Conservation (phyloP, 2,329 filamentous ascomycete species). For the Tolypocladium ophioglossoides region DNA sequence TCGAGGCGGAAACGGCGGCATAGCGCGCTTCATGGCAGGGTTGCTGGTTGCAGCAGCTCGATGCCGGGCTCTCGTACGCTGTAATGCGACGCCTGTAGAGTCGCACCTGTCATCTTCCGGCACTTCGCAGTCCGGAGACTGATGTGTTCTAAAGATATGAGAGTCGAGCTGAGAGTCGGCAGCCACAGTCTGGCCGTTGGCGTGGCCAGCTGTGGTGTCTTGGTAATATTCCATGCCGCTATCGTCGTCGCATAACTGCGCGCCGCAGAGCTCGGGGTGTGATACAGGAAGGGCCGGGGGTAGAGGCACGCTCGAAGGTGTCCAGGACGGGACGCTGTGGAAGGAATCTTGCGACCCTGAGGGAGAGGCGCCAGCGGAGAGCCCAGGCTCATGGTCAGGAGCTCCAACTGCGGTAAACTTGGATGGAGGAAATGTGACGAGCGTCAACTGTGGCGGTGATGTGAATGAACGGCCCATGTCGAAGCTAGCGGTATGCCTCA, state of each 20-base stretch:
- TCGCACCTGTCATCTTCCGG: background rate
- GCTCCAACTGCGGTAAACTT: background rate
- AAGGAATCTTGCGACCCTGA: conserved; percentile 35
- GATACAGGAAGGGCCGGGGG: conserved; percentile 26
- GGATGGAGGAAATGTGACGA: background rate
- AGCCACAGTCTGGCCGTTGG: background rate
- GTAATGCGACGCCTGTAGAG: background rate
- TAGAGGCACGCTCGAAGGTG: conserved; percentile 26
- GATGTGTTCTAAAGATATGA: background rate
- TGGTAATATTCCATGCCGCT: background rate
- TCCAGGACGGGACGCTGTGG: conserved; percentile 42
- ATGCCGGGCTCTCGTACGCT: background rate
- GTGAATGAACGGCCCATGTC: background rate
- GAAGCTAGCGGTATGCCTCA: background rate
- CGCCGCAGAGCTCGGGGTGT: background rate
- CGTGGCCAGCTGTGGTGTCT: background rate
- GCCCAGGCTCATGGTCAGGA: background rate
- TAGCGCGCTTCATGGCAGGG: background rate
- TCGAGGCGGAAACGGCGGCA: background rate
- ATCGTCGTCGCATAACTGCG: background rate
- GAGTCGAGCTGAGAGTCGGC: background rate
- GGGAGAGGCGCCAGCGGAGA: conserved; percentile 16
- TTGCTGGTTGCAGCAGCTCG: background rate
- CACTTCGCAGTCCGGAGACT: conserved; percentile 1
- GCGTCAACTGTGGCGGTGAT: background rate